Conservation (phyloP, 140 eudicot species). For the Stevia rebaudiana region DNA sequence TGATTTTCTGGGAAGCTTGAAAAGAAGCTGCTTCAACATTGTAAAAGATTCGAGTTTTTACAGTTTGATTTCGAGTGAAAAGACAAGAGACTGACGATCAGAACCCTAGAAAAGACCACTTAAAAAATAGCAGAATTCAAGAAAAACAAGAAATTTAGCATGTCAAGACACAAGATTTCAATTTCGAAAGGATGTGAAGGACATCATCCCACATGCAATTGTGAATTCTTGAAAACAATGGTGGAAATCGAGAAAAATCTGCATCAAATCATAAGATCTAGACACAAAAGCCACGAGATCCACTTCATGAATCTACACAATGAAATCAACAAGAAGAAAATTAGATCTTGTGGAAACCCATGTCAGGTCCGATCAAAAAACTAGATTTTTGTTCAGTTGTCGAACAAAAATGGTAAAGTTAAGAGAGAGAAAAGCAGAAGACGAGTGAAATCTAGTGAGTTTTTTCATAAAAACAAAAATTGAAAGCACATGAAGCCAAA, state of each 20-base stretch:
- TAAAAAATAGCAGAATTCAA: constrained; percentile 2
- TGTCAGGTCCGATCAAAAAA: constrained; percentile 22
- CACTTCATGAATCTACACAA: constrained; percentile 12
- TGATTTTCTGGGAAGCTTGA: constrained; percentile 62
- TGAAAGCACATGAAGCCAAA: constrained; percentile 32
- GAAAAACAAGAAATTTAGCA: background rate
- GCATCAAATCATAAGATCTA: constrained; percentile 29
- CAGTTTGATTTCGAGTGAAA: background rate
- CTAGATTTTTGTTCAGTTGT: constrained; percentile 9
- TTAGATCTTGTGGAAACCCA: constrained; percentile 35
- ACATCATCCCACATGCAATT: constrained; percentile 8
- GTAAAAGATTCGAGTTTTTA: constrained; percentile 15
- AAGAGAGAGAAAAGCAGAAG: constrained; percentile 23
- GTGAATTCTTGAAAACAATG: constrained; percentile 13
- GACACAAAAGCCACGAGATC: constrained; percentile 9
- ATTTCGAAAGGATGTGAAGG: background rate
- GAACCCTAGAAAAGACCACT: constrained; percentile 19
- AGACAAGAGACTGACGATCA: constrained; percentile 18
- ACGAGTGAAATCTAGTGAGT: constrained; percentile 17
- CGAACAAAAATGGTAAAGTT: constrained; percentile 34
- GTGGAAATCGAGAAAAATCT: constrained; percentile 22
- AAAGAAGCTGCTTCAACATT: constrained; percentile 74
- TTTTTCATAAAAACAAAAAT: constrained; percentile 14
- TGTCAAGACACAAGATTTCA: background rate
- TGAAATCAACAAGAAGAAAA: constrained; percentile 3